A percentile compares a stretch with the other conserved stretches of the same genome.
Evolutionary conservation across 768 basidiomycete genomes (phyloP).

Genomic region (Boletus reticulatus): DNA sequence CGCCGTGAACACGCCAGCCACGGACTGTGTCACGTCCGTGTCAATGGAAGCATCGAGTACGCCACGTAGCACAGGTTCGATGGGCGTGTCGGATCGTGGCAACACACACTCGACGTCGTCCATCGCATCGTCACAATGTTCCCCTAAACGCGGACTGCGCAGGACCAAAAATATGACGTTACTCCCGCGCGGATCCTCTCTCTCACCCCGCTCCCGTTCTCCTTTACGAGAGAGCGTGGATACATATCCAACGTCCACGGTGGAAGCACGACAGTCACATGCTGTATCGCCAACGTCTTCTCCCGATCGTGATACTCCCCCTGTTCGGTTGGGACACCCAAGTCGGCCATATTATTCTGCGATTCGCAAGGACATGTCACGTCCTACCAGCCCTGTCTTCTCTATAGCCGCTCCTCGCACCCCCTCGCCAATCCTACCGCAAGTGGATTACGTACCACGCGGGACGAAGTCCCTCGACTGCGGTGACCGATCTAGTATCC

Average conservation of each 20-base stretch:
- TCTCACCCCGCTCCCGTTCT: constrained; percentile 20
- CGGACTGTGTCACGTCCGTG: constrained; percentile 20
- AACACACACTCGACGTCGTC: constrained; percentile 22
- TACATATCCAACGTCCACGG: constrained; percentile 10
- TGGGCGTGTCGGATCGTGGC: constrained; percentile 13
- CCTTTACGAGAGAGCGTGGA: constrained; percentile 24
- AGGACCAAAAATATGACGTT: constrained; percentile 38
- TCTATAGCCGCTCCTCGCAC: constrained; percentile 26
- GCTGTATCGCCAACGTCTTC: constrained; percentile 20
- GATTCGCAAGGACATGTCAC: constrained; percentile 48
- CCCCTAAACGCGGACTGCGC: constrained; percentile 36
- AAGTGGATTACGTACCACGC: constrained; percentile 21
- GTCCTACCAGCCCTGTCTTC: constrained; percentile 35
- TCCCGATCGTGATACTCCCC: constrained; percentile 20
- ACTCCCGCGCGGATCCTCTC: constrained; percentile 27
- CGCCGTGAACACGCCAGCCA: constrained; percentile 11
- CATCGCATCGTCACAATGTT: constrained; percentile 24
- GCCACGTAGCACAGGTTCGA: constrained; percentile 19
- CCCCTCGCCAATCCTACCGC: constrained; percentile 26
- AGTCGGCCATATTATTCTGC: constrained; percentile 54
- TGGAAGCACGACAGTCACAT: constrained; percentile 21
- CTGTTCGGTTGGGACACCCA: constrained; percentile 48
- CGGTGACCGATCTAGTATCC: constrained; percentile 18
- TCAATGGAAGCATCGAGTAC: constrained; percentile 20
- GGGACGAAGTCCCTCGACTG: constrained; percentile 35